A percentile compares a stretch with the other conserved stretches of the same genome.
Conservation (phyloP, 352 stramenopile genomes). For the Phytopythium helicoides region DNA sequence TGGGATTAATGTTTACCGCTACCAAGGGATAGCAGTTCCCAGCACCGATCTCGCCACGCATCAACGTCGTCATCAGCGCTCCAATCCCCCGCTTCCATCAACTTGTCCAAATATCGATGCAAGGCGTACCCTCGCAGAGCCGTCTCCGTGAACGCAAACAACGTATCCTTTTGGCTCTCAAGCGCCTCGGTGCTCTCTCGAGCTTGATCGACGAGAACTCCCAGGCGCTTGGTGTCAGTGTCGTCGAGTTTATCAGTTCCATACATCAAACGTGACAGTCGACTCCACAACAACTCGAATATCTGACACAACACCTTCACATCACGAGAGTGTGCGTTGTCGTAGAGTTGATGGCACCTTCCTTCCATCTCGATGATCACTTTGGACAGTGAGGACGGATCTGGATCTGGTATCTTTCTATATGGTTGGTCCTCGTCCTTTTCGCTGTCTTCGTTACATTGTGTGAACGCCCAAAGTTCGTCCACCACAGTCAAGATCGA, state of each 20-base stretch:
- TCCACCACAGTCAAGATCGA: conserved; percentile 7
- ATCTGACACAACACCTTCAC: not conserved
- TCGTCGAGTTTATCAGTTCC: not conserved
- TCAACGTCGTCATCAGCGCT: too few relatives aligned
- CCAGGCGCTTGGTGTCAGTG: not conserved
- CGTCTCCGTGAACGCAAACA: too few relatives aligned
- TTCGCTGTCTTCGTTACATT: too few relatives aligned
- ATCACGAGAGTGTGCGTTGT: too few relatives aligned
- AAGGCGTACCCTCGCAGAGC: not conserved
- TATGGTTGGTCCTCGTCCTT: too few relatives aligned
- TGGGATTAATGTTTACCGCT: too few relatives aligned
- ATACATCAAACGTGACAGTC: not conserved
- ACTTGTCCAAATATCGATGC: not conserved
- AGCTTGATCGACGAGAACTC: not conserved
- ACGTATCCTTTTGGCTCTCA: too few relatives aligned
- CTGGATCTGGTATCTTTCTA: too few relatives aligned
- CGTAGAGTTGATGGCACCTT: not conserved
- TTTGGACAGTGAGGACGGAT: too few relatives aligned
- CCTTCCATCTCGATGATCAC: not conserved
- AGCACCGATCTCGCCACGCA: too few relatives aligned
- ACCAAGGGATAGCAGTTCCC: too few relatives aligned
- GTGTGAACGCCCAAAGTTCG: not conserved
- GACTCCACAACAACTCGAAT: not conserved
- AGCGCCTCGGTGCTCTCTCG: not conserved
- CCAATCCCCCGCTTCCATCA: not conserved